Conservation (phyloP, 805 yeast genomes). For the Debaryomyces hansenii region DNA sequence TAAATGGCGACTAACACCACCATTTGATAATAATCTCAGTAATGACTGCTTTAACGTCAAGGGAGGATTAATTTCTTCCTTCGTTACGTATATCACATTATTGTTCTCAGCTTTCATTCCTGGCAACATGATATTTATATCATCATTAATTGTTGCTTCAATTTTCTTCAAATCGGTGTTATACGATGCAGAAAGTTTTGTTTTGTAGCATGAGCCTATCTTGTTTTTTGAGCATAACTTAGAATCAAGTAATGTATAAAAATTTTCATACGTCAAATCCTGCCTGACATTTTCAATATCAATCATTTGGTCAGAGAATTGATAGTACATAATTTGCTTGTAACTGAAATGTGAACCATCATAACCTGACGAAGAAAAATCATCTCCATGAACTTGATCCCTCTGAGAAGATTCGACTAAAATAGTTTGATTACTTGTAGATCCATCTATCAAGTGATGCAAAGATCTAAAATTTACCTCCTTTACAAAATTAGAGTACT, state of each 20-base stretch:
- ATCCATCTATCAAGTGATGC: conserved; percentile 55
- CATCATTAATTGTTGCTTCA: conserved; percentile 50
- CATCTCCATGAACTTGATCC: conserved; percentile 33
- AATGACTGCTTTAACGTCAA: conserved; percentile 62
- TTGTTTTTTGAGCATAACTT: conserved; percentile 57
- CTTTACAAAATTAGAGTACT: conserved; percentile 63
- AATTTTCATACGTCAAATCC: conserved; percentile 1
- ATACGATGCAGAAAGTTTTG: conserved; percentile 32
- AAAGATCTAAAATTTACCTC: conserved; percentile 66
- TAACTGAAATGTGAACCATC: conserved; percentile 25
- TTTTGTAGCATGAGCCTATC: conserved; percentile 56
- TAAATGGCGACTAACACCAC: conserved; percentile 23
- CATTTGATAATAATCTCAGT: conserved; percentile 43
- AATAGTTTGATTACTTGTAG: conserved; percentile 54
- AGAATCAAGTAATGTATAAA: conserved; percentile 45
- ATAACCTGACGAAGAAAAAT: conserved; percentile 12
- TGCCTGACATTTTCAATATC: conserved; percentile 19
- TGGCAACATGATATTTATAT: conserved; percentile 41
- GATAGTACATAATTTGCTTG: conserved; percentile 52
- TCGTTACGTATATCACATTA: conserved; percentile 64
- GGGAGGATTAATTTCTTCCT: conserved; percentile 64
- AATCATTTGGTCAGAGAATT: conserved; percentile 53
- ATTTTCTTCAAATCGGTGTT: conserved; percentile 13
- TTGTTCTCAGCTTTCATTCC: conserved; percentile 54
- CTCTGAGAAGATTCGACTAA: conserved; percentile 47